Conservation (phyloP, 352 stramenopile species). For the Phytopythium ostracodes region DNA sequence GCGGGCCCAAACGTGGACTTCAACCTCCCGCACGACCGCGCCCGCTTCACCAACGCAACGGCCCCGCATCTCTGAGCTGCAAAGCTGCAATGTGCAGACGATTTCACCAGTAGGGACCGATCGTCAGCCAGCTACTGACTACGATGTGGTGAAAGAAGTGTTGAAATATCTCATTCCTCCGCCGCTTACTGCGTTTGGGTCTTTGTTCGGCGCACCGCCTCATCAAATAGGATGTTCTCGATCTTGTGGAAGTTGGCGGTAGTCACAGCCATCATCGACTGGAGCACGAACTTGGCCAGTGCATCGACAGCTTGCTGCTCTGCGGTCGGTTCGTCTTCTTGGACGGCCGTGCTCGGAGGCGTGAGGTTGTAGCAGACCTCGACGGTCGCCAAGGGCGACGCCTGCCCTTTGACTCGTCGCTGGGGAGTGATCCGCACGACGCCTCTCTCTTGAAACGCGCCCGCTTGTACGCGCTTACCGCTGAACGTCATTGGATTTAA, state of each 20-base stretch:
- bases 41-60: conserved; percentile 39
- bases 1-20: conserved; percentile 59
- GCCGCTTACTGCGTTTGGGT: neutral
- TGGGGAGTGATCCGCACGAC: conserved; percentile 1
- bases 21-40: conserved; percentile 56
- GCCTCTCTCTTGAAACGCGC: conserved; percentile 1
- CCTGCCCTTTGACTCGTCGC: neutral
- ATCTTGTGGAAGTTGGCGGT: conserved; percentile 8
- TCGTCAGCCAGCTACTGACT: no score
- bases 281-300: conserved; percentile 2
- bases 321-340: neutral
- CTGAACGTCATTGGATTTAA: neutral
- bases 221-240: conserved; percentile 7
- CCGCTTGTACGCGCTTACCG: neutral
- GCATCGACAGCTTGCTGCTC: neutral
- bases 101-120: no score
- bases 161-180: neutral
- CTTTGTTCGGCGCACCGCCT: neutral
- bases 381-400: neutral
- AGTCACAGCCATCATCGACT: conserved; percentile 4
- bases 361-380: conserved; percentile 4
- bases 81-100: no score
- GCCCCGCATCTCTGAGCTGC: conserved; percentile 9
- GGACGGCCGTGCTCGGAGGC: neutral
- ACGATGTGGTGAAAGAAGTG: no score